Evolutionary conservation across 495 filamentous ascomycete species (phyloP).

Genomic region (Xylaria cubensis): DNA sequence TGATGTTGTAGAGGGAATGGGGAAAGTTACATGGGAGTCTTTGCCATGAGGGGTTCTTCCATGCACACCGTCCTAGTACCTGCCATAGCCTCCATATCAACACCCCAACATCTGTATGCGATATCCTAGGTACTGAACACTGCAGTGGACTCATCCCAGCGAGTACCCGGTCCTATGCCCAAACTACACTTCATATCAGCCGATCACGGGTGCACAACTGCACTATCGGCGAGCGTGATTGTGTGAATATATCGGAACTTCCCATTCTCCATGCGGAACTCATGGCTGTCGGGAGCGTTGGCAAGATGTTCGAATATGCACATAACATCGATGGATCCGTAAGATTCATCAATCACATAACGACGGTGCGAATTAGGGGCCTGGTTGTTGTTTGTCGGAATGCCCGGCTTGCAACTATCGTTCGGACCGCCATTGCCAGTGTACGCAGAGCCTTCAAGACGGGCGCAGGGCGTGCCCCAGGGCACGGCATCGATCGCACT

Average conservation of each 20-base stretch:
- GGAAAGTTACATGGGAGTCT: too few relatives aligned
- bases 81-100: too few relatives aligned
- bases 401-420: constrained; percentile 49
- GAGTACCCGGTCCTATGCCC: background rate
- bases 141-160: background rate
- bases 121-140: background rate
- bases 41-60: too few relatives aligned
- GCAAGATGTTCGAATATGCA: constrained; percentile 52
- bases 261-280: constrained; percentile 51
- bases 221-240: constrained; percentile 56
- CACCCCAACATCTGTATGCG: background rate
- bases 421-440: constrained; percentile 44
- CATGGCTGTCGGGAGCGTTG: constrained; percentile 50
- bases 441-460: constrained; percentile 49
- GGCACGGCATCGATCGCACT: constrained; percentile 44
- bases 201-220: constrained; percentile 30
- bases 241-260: constrained; percentile 53
- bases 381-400: constrained; percentile 48
- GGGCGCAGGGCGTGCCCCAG: constrained; percentile 49
- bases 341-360: constrained; percentile 49
- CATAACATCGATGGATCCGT: constrained; percentile 47
- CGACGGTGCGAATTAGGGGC: constrained; percentile 47
- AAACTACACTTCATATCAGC: background rate
- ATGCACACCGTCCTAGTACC: too few relatives aligned
- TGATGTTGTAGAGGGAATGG: too few relatives aligned